These are phyloP conservation scores for Camelina neglecta DNA, from an alignment of 345 rosid genomes.

Conservation along the genomic window DNA sequence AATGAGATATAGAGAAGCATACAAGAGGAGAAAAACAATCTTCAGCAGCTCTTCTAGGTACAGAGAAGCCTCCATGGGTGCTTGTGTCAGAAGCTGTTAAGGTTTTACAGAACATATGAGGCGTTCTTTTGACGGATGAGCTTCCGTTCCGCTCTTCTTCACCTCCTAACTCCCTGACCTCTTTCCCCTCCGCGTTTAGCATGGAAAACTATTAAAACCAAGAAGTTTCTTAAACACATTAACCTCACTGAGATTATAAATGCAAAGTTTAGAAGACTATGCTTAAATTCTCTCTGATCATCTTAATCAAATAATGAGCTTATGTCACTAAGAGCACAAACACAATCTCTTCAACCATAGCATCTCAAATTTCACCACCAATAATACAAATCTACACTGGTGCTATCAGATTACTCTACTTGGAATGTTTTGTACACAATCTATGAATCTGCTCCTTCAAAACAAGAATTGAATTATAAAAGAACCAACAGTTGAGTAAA, in stretches of 20 bases:
- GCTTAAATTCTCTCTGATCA: slow-evolving; percentile 8
- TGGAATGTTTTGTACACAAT: background rate
- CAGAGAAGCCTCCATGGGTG: slow-evolving; percentile 95
- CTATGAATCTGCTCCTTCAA: slow-evolving; percentile 12
- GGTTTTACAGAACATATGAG: slow-evolving; percentile 92
- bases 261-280: background rate
- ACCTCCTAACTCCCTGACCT: slow-evolving; percentile 51
- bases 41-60: slow-evolving; percentile 90
- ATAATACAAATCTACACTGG: background rate
- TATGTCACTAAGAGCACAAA: slow-evolving; percentile 16
- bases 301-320: slow-evolving; percentile 4
- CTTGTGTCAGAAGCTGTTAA: slow-evolving; percentile 93
- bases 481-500: slow-evolving; percentile 2
- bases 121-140: slow-evolving; percentile 61
- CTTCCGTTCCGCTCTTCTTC: slow-evolving; percentile 62
- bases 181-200: slow-evolving; percentile 57
- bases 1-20: slow-evolving; percentile 13
- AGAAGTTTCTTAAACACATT: slow-evolving; percentile 23
- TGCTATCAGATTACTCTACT: slow-evolving; percentile 8
- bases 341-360: slow-evolving; percentile 13
- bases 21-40: slow-evolving; percentile 91
- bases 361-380: slow-evolving; percentile 13
- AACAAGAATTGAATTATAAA: slow-evolving; percentile 8
- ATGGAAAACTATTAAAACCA: slow-evolving; percentile 54
- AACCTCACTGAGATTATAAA: slow-evolving; percentile 6